These are phyloP conservation scores for Dioszegia hungarica DNA, from an alignment of 768 basidiomycete species.

Conservation along the genomic window DNA sequence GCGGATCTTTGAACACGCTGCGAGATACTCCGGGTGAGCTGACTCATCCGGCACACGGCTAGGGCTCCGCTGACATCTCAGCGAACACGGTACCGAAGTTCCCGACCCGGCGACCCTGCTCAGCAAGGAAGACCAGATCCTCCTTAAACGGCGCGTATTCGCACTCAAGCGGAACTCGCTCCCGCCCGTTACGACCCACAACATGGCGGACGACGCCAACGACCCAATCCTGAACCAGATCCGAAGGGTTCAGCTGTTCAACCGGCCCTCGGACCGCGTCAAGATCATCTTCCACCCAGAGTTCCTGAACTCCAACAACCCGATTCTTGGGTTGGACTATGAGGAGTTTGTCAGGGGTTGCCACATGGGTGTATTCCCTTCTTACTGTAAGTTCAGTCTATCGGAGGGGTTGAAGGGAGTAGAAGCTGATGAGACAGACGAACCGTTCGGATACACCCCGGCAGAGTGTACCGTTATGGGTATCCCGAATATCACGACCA, in stretches of 20 bases:
- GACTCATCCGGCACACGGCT: not conserved
- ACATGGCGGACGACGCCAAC: conserved; percentile 87
- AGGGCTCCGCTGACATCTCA: conserved; percentile 32
- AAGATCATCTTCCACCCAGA: conserved; percentile 98
- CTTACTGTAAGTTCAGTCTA: conserved; percentile 95
- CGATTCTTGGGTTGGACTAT: conserved; percentile 93
- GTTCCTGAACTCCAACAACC: conserved; percentile 96
- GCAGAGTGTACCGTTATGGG: conserved; percentile 99
- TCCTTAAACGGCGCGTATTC: conserved; percentile 92
- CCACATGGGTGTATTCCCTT: conserved; percentile 96
- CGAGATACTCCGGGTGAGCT: conserved; percentile 79
- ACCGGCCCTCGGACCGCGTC: conserved; percentile 77
- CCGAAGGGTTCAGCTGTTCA: conserved; percentile 89
- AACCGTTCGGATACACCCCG: conserved; percentile 65
- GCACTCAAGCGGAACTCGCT: conserved; percentile 89
- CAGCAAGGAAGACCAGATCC: conserved; percentile 85
- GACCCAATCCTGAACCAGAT: conserved; percentile 96
- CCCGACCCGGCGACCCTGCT: conserved; percentile 72
- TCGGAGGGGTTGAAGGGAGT: too few relatives aligned
- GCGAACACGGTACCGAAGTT: conserved; percentile 67
- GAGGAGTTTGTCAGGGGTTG: conserved; percentile 98
- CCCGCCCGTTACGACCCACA: conserved; percentile 97
- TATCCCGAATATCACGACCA: conserved; percentile 93
- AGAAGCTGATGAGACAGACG: conserved; percentile 29
- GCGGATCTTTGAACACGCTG: conserved; percentile 88